These are phyloP conservation scores for Arthroderma sp. DNA, from an alignment of 2,329 filamentous ascomycete genomes.

Conservation along the genomic window DNA sequence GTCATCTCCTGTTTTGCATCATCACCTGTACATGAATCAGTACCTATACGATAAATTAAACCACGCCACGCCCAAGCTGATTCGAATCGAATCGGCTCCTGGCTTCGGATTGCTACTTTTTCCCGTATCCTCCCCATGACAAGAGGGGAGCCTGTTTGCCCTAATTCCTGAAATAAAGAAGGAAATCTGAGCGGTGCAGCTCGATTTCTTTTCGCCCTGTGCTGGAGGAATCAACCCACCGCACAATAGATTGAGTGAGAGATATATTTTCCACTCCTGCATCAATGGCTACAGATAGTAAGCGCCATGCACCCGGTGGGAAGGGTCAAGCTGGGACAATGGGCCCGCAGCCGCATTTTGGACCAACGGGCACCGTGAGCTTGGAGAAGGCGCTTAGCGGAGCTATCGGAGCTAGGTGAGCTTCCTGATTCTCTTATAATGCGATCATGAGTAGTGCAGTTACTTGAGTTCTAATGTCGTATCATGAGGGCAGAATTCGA, in stretches of 20 bases:
- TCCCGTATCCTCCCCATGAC: too few relatives aligned
- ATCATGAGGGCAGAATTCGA: constrained; percentile 35
- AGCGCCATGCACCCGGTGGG: constrained; percentile 42
- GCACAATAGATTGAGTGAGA: neutral
- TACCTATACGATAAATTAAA: too few relatives aligned
- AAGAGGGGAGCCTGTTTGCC: too few relatives aligned
- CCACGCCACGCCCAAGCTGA: neutral
- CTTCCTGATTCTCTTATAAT: constrained; percentile 4
- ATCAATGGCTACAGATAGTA: constrained; percentile 36
- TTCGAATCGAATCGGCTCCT: neutral
- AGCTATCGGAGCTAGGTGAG: constrained; percentile 50
- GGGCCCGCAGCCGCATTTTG: constrained; percentile 18
- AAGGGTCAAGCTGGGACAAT: constrained; percentile 35
- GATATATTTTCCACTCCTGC: neutral
- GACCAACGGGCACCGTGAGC: constrained; percentile 34
- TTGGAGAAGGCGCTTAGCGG: constrained; percentile 43
- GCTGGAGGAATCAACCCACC: too few relatives aligned
- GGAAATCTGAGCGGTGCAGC: too few relatives aligned
- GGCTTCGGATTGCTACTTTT: too few relatives aligned
- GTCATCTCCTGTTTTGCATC: neutral
- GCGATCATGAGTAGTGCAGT: neutral
- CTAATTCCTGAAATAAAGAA: too few relatives aligned
- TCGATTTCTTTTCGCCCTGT: too few relatives aligned
- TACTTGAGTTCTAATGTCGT: constrained; percentile 3
- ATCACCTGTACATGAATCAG: neutral